These are phyloP conservation scores for Lactarius hengduanensis DNA, from an alignment of 768 basidiomycete species.

Conservation along the genomic window DNA sequence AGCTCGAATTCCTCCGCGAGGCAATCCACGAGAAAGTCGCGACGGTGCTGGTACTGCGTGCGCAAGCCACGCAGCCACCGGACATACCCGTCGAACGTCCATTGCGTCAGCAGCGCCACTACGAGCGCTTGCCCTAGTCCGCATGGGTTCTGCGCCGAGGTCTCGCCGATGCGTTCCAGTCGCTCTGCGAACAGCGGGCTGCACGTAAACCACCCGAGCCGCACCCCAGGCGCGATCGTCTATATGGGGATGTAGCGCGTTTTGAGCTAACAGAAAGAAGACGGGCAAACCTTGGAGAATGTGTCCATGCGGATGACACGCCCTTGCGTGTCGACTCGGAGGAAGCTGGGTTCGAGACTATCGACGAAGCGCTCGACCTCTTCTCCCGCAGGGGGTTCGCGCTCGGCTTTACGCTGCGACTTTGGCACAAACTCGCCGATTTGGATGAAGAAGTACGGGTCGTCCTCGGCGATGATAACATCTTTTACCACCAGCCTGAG, in stretches of 20 bases:
- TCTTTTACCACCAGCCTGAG: slow-evolving; percentile 39
- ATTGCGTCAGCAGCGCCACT: slow-evolving; percentile 57
- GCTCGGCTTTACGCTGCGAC: slow-evolving; percentile 32
- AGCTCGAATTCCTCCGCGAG: slow-evolving; percentile 64
- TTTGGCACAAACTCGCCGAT: slow-evolving; percentile 53
- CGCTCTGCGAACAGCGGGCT: slow-evolving; percentile 74
- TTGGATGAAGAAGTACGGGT: slow-evolving; percentile 80
- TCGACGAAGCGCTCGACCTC: slow-evolving; percentile 50
- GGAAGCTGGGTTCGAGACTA: slow-evolving; percentile 57
- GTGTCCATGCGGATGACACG: slow-evolving; percentile 82
- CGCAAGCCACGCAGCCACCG: slow-evolving; percentile 72
- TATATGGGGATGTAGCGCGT: slow-evolving; percentile 33
- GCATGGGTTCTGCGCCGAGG: slow-evolving; percentile 64
- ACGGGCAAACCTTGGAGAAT: slow-evolving; percentile 59
- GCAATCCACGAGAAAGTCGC: slow-evolving; percentile 64
- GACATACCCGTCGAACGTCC: slow-evolving; percentile 70
- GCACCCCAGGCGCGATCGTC: slow-evolving; percentile 76
- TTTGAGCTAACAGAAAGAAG: slow-evolving; percentile 2
- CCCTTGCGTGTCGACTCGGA: slow-evolving; percentile 74
- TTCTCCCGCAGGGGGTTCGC: slow-evolving; percentile 30
- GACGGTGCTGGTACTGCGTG: slow-evolving; percentile 54
- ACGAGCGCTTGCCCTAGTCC: slow-evolving; percentile 72
- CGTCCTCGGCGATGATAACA: slow-evolving; percentile 79
- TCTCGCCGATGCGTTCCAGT: slow-evolving; percentile 67
- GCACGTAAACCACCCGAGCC: slow-evolving; percentile 80